Percentiles rank a stretch among this genome's conserved stretches.
phyloP scores from a whole-genome alignment of 441 rosid genomes.

The Populus tomentosa region DNA sequence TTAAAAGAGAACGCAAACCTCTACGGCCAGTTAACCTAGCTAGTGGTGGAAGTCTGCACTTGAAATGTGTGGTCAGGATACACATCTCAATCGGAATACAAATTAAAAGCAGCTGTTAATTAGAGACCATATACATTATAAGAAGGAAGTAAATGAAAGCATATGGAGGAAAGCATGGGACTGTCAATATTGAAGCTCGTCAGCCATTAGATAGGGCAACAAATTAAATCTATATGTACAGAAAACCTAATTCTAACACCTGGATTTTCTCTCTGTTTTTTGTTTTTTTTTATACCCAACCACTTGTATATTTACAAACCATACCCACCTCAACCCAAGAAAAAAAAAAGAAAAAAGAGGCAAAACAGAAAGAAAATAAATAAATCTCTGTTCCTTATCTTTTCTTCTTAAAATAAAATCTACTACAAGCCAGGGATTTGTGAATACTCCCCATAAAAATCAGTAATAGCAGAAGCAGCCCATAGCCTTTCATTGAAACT shows the following conservation, averaged over 20 bases:
- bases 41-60: no score
- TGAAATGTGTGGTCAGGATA: no score
- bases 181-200: not conserved
- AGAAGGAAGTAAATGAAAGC: not conserved
- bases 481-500: conserved; percentile 62
- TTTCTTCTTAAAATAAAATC: not conserved
- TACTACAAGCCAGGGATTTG: conserved; percentile 34
- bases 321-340: not conserved
- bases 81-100: no score
- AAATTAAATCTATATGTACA: conserved; percentile 17
- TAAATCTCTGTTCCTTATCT: not conserved
- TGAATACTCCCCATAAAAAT: conserved; percentile 48
- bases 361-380: no score
- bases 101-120: not conserved
- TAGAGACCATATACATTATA: not conserved
- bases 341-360: not conserved
- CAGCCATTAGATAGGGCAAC: not conserved
- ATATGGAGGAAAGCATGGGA: not conserved
- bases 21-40: not conserved
- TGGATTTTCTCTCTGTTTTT: not conserved
- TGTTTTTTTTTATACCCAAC: not conserved
- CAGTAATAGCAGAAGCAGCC: conserved; percentile 74
- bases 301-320: not conserved
- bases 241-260: not conserved
- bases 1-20: not conserved